Conservation (phyloP, 2,329 filamentous ascomycete genomes). For the Juglanconis oblonga region DNA sequence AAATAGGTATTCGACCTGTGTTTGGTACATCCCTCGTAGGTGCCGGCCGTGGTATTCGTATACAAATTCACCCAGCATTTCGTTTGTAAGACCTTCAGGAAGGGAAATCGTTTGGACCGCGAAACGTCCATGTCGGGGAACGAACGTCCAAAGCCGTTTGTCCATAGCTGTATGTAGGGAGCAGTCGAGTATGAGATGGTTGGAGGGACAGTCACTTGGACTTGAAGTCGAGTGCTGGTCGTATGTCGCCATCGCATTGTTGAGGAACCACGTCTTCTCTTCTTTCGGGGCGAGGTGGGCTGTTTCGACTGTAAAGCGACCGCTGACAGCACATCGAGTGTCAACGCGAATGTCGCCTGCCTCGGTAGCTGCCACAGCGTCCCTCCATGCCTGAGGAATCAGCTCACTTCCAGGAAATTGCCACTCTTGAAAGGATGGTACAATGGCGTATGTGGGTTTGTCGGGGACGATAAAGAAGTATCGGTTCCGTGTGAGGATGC, state of each 20-base stretch:
- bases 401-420: background rate
- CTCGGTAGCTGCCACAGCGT: background rate
- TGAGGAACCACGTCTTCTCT: background rate
- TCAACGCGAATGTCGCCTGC: background rate
- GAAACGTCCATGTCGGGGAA: background rate
- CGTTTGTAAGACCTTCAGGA: background rate
- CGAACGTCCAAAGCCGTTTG: background rate
- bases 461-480: background rate
- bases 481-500: background rate
- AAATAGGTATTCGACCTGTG: background rate
- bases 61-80: background rate
- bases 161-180: background rate
- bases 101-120: background rate
- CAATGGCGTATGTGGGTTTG: background rate
- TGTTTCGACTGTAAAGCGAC: background rate
- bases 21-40: background rate
- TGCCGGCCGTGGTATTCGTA: background rate
- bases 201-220: background rate
- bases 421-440: slow-evolving; percentile 2
- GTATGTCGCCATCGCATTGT: background rate
- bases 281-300: background rate
- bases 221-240: background rate
- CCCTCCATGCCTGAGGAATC: background rate
- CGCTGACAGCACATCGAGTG: background rate
- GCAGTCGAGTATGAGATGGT: background rate